Percentiles rank a stretch among this genome's conserved stretches.
phyloP scores from a whole-genome alignment of 2,329 filamentous ascomycete genomes.

The Xylariales sp. region DNA sequence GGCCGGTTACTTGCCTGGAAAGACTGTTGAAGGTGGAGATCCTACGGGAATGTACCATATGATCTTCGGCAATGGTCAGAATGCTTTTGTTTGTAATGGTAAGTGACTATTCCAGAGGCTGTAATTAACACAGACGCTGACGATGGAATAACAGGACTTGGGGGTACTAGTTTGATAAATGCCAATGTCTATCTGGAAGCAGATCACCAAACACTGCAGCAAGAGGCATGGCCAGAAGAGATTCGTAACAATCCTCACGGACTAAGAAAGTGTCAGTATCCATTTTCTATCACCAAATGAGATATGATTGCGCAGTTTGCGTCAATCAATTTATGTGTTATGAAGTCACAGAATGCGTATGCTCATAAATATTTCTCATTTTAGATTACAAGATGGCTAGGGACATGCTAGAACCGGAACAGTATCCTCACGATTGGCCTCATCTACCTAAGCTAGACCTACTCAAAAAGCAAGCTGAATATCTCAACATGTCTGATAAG shows the following conservation, averaged over 20 bases:
- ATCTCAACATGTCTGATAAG: constrained; percentile 44
- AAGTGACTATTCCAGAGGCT: constrained; percentile 17
- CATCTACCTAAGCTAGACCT: constrained; percentile 53
- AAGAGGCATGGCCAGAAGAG: constrained; percentile 56
- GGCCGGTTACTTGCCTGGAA: constrained; percentile 33
- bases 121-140: too few relatives aligned
- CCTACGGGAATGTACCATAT: constrained; percentile 61
- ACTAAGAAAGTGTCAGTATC: constrained; percentile 45
- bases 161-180: constrained; percentile 63
- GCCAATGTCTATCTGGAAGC: constrained; percentile 63
- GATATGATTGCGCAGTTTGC: too few relatives aligned
- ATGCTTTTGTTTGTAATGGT: constrained; percentile 57
- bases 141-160: constrained; percentile 56
- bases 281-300: neutral
- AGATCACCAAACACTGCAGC: constrained; percentile 47
- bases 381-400: constrained; percentile 54
- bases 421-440: constrained; percentile 56
- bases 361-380: constrained; percentile 5
- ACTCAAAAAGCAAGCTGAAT: constrained; percentile 51
- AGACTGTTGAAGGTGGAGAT: constrained; percentile 43
- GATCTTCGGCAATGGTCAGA: constrained; percentile 59
- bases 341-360: too few relatives aligned
- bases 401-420: constrained; percentile 52
- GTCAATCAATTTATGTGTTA: too few relatives aligned
- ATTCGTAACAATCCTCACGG: constrained; percentile 38